These are phyloP conservation scores for Euptelea pleiosperma DNA, from an alignment of 164 flowering plant species.

Conservation along the genomic window DNA sequence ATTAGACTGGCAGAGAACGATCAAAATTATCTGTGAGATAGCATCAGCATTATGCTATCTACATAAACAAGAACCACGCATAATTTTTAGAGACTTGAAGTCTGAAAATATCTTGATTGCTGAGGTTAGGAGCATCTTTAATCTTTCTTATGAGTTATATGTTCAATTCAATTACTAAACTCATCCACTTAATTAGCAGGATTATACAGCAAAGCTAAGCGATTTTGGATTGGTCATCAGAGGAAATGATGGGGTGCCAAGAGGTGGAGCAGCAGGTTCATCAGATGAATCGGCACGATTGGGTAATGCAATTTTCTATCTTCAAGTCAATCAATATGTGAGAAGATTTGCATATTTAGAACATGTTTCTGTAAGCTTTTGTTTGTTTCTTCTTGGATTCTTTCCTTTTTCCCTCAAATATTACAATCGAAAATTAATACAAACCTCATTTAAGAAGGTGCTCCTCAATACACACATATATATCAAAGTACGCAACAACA, in stretches of 20 bases:
- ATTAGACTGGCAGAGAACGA: background rate
- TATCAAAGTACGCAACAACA: too few relatives aligned
- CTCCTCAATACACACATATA: too few relatives aligned
- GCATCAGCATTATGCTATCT: background rate
- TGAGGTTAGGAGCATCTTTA: background rate
- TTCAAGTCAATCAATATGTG: too few relatives aligned
- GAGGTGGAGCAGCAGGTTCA: background rate
- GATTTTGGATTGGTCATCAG: conserved; percentile 3
- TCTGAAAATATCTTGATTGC: background rate
- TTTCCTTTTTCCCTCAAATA: too few relatives aligned
- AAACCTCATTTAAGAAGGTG: too few relatives aligned
- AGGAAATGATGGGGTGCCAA: background rate
- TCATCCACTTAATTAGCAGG: background rate
- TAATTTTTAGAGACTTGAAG: conserved; percentile 5
- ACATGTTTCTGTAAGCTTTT: too few relatives aligned
- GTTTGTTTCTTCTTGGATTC: too few relatives aligned
- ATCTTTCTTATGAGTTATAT: background rate
- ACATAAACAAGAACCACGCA: background rate
- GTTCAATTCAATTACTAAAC: background rate
- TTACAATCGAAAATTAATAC: too few relatives aligned
- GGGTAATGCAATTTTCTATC: too few relatives aligned
- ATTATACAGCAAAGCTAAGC: background rate
- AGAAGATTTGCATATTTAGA: too few relatives aligned
- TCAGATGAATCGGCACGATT: too few relatives aligned
- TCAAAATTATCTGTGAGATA: background rate